phyloP scores from a whole-genome alignment of 2,329 filamentous ascomycete genomes.

The Pseudocercospora crystallina region DNA sequence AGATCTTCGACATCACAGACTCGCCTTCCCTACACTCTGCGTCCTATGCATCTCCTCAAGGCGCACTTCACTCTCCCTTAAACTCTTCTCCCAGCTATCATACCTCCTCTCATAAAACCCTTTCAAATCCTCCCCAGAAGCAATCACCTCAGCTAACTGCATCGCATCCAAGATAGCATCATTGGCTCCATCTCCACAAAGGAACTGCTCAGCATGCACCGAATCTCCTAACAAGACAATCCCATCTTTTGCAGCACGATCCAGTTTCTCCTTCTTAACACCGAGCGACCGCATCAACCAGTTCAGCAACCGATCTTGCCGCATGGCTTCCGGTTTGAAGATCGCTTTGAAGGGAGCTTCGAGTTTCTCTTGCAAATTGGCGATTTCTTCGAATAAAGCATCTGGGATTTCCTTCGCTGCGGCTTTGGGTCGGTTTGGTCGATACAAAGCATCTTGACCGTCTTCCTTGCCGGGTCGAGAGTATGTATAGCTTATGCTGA shows the following conservation, averaged over 20 bases:
- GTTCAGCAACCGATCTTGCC: slow-evolving; percentile 38
- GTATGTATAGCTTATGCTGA: slow-evolving; percentile 42
- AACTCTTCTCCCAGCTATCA: slow-evolving; percentile 23
- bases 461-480: slow-evolving; percentile 35
- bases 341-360: slow-evolving; percentile 34
- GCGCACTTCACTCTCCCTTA: slow-evolving; percentile 24
- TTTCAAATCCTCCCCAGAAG: slow-evolving; percentile 14
- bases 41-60: slow-evolving; percentile 28
- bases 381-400: slow-evolving; percentile 38
- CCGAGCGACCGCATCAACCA: slow-evolving; percentile 44
- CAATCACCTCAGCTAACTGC: slow-evolving; percentile 34
- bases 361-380: slow-evolving; percentile 25
- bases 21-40: slow-evolving; percentile 3
- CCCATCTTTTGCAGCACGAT: slow-evolving; percentile 26
- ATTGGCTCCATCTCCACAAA: slow-evolving; percentile 43
- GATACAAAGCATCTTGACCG: slow-evolving; percentile 35
- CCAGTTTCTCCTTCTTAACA: slow-evolving; percentile 23
- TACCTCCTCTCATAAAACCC: slow-evolving; percentile 23
- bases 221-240: slow-evolving; percentile 42
- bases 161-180: slow-evolving; percentile 41
- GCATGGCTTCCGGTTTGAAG: slow-evolving; percentile 35
- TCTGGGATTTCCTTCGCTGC: slow-evolving; percentile 38
- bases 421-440: slow-evolving; percentile 33
- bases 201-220: slow-evolving; percentile 41
- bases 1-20: slow-evolving; percentile 11